These are phyloP conservation scores for Torulaspora gathmanii DNA, from an alignment of 805 yeast genomes.

Conservation along the genomic window DNA sequence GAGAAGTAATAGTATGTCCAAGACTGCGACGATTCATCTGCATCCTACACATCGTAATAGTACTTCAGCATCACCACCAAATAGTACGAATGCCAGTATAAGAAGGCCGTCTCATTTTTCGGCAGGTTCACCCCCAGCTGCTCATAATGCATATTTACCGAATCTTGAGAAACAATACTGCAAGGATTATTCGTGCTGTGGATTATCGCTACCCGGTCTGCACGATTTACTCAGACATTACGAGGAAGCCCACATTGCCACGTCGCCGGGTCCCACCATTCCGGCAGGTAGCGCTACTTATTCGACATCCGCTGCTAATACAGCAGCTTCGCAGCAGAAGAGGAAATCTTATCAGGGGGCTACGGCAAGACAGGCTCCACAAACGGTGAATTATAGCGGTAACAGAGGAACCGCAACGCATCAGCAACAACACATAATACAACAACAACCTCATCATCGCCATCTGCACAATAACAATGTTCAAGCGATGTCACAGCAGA, in stretches of 20 bases:
- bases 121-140: conserved; percentile 52
- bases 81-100: not conserved
- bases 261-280: conserved; percentile 43
- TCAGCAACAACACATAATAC: conserved; percentile 15
- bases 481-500: conserved; percentile 15
- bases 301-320: conserved; percentile 5
- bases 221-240: conserved; percentile 92
- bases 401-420: conserved; percentile 1
- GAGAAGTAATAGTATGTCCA: conserved; percentile 12
- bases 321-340: conserved; percentile 9
- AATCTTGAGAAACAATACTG: conserved; percentile 94
- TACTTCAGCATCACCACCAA: conserved; percentile 1
- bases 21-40: conserved; percentile 11
- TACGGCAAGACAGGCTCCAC: conserved; percentile 15
- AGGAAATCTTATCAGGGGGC: conserved; percentile 11
- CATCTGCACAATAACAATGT: conserved; percentile 3
- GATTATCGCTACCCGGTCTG: conserved; percentile 82
- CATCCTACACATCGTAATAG: conserved; percentile 7
- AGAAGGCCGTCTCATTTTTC: conserved; percentile 18
- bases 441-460: conserved; percentile 18
- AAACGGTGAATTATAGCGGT: conserved; percentile 10
- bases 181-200: conserved; percentile 95
- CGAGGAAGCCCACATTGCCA: conserved; percentile 87
- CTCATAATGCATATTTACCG: conserved; percentile 75
- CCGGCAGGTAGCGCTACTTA: conserved; percentile 9